Conservation (phyloP, 2,329 filamentous ascomycete genomes). For the Curvularia hawaiiensis region DNA sequence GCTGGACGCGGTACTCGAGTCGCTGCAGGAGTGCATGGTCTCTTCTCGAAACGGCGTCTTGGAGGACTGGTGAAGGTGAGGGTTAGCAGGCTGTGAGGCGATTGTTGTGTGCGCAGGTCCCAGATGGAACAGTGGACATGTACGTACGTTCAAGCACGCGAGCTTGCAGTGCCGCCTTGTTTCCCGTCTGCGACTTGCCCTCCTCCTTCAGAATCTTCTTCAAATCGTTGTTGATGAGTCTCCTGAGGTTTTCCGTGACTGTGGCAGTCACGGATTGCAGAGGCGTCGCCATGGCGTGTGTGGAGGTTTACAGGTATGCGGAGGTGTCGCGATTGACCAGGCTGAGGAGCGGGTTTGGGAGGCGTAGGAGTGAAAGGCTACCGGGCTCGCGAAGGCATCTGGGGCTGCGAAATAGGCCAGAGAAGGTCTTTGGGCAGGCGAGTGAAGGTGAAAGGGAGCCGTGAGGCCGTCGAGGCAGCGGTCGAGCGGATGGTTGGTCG, state of each 20-base stretch:
- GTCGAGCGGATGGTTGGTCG: slow-evolving; percentile 22
- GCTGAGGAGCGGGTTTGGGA: slow-evolving; percentile 8
- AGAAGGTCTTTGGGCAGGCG: slow-evolving; percentile 8
- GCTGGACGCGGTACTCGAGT: slow-evolving; percentile 47
- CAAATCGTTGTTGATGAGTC: slow-evolving; percentile 68
- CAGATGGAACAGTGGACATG: slow-evolving; percentile 10
- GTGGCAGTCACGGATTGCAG: slow-evolving; percentile 49
- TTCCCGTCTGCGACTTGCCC: slow-evolving; percentile 71
- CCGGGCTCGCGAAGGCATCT: slow-evolving; percentile 21
- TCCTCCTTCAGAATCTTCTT: slow-evolving; percentile 78
- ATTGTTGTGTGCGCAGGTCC: neutral
- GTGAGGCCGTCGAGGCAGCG: slow-evolving; percentile 13
- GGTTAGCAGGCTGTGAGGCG: slow-evolving; percentile 21
- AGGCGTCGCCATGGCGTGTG: slow-evolving; percentile 40
- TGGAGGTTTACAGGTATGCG: neutral
- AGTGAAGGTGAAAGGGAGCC: slow-evolving; percentile 16
- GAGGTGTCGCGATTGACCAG: slow-evolving; percentile 5
- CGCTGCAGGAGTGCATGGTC: slow-evolving; percentile 46
- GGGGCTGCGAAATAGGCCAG: slow-evolving; percentile 3
- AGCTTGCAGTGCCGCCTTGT: slow-evolving; percentile 81
- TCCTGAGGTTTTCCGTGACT: slow-evolving; percentile 56
- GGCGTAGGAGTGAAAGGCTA: slow-evolving; percentile 17
- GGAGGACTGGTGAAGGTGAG: slow-evolving; percentile 46
- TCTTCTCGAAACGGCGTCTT: slow-evolving; percentile 38
- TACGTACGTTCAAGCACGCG: slow-evolving; percentile 79